Percentiles rank a stretch among this genome's conserved stretches.
These are phyloP conservation scores for Stipa capillata DNA, from an alignment of 176 grass and related monocot species.

Conservation along the genomic window DNA sequence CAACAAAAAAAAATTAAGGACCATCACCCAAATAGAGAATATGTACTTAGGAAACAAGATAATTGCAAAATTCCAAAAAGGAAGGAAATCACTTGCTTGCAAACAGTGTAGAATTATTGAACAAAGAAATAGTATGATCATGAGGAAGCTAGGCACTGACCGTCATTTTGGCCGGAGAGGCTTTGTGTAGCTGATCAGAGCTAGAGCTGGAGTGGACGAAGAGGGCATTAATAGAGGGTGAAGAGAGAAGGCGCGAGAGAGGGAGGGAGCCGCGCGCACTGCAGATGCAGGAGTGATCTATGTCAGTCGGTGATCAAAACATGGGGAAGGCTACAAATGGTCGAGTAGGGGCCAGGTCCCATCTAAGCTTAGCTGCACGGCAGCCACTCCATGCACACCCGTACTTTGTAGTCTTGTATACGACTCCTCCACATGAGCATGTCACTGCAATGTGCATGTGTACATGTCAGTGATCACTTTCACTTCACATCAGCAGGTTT, in stretches of 20 bases:
- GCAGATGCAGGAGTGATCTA: conserved; percentile 19
- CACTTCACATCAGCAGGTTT: conserved; percentile 3
- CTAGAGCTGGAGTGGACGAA: not conserved
- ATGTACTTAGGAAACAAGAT: not conserved
- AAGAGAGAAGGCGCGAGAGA: conserved; percentile 19
- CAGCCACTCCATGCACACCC: not conserved
- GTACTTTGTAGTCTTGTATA: not conserved
- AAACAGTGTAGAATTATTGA: not conserved
- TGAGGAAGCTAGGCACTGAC: conserved; percentile 15
- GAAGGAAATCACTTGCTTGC: not conserved
- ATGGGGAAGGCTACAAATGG: conserved; percentile 66
- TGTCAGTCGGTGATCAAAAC: conserved; percentile 53
- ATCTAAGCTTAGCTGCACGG: not conserved
- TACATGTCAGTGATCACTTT: not conserved
- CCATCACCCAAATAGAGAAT: not conserved
- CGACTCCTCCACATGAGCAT: not conserved
- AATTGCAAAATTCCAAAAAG: not conserved
- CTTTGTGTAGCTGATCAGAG: conserved; percentile 1
- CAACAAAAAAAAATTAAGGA: not conserved
- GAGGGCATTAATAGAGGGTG: conserved; percentile 47
- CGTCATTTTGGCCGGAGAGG: conserved; percentile 68
- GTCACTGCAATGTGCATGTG: not conserved
- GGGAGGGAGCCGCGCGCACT: not conserved
- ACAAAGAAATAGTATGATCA: not conserved
- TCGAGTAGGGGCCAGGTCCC: conserved; percentile 13